Percentiles rank a stretch among this genome's conserved stretches.
phyloP scores from a whole-genome alignment of 441 rosid species.

The Erodium trifolium region DNA sequence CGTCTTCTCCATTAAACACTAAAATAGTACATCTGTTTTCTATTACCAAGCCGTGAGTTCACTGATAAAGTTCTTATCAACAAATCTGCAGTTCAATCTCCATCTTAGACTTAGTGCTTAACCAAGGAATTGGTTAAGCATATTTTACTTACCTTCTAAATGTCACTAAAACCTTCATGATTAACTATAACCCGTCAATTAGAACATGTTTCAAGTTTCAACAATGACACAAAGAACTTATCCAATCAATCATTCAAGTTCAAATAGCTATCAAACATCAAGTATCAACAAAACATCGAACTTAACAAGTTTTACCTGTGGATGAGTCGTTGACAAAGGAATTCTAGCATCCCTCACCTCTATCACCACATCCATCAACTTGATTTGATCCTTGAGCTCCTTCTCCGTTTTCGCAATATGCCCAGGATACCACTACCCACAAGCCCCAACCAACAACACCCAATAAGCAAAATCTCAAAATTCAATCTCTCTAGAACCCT shows the following conservation, averaged over 20 bases:
- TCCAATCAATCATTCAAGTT: neutral
- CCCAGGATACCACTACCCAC: slow-evolving; percentile 86
- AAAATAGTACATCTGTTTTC: neutral
- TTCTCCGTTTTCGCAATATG: slow-evolving; percentile 86
- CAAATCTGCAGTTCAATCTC: neutral
- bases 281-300: neutral
- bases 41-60: neutral
- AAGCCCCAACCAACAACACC: neutral
- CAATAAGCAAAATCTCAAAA: neutral
- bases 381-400: slow-evolving; percentile 82
- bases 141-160: neutral
- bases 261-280: neutral
- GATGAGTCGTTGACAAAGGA: slow-evolving; percentile 79
- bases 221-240: neutral
- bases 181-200: neutral
- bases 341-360: slow-evolving; percentile 93
- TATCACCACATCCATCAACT: slow-evolving; percentile 89
- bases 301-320: slow-evolving; percentile 41
- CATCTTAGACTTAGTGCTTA: neutral
- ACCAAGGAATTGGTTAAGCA: neutral
- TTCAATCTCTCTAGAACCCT: neutral
- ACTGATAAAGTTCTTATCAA: neutral
- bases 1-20: neutral
- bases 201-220: neutral
- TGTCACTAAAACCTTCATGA: neutral